Evolutionary conservation across 2,329 filamentous ascomycete genomes (phyloP).

Genomic region (Penicillium sp.): DNA sequence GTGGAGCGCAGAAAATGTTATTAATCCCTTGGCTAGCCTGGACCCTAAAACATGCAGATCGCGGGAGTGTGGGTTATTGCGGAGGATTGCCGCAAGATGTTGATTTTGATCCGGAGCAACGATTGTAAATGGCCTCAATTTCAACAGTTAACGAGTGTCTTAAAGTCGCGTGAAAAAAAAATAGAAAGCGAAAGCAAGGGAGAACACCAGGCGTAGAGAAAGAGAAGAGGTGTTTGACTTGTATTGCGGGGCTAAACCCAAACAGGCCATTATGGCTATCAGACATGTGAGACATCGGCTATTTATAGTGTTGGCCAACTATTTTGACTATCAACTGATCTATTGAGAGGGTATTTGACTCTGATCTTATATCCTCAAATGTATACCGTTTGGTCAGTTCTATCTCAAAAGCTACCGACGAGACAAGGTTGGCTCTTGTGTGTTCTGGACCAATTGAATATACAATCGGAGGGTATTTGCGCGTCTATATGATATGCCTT

Average conservation of each 20-base stretch:
- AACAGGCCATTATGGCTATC: constrained; percentile 9
- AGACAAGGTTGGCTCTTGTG: neutral
- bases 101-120: neutral
- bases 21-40: constrained; percentile 9
- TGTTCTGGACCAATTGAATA: neutral
- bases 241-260: constrained; percentile 23
- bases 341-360: neutral
- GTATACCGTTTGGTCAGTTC: neutral
- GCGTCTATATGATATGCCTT: no score
- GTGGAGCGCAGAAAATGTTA: constrained; percentile 15
- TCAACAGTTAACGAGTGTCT: constrained; percentile 15
- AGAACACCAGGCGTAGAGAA: constrained; percentile 6
- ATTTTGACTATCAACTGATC: neutral
- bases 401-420: neutral
- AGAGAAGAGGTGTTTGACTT: constrained; percentile 17
- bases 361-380: no score
- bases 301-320: constrained; percentile 17
- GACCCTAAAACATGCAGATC: constrained; percentile 21
- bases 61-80: constrained; percentile 9
- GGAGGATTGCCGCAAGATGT: neutral
- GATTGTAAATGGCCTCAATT: neutral
- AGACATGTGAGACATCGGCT: constrained; percentile 24
- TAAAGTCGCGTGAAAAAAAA: neutral
- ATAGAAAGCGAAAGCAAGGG: neutral
- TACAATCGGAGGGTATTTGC: no score